These are phyloP conservation scores for Neofusicoccum laricinum DNA, from an alignment of 2,329 filamentous ascomycete species.

Conservation along the genomic window DNA sequence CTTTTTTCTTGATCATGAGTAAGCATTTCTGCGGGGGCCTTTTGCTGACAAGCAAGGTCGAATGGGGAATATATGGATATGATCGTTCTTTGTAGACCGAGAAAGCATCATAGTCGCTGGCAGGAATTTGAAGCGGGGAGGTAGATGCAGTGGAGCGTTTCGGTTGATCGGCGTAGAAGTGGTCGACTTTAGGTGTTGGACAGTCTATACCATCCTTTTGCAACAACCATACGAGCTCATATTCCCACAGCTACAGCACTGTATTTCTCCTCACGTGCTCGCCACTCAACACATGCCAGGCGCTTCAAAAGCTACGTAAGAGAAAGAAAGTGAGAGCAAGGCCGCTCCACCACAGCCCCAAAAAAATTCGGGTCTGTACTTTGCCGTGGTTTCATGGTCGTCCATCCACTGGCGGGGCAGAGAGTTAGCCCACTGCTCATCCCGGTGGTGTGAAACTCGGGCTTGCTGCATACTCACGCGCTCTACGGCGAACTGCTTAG, in stretches of 20 bases:
- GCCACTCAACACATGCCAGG: no score
- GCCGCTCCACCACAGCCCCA: no score
- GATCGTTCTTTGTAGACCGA: neutral
- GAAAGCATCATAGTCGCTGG: neutral
- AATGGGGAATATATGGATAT: neutral
- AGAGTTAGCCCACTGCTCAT: no score
- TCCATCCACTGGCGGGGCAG: slow-evolving; percentile 52
- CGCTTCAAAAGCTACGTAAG: no score
- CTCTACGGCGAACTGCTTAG: slow-evolving; percentile 4
- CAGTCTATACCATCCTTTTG: neutral
- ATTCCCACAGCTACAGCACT: no score
- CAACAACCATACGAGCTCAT: no score
- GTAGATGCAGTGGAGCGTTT: neutral
- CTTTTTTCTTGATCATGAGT: neutral
- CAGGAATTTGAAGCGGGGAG: neutral
- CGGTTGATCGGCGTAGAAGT: neutral
- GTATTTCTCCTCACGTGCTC: no score
- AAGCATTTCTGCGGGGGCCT: neutral
- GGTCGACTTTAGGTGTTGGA: neutral
- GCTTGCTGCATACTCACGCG: neutral
- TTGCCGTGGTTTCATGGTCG: slow-evolving; percentile 40
- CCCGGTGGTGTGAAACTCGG: no score
- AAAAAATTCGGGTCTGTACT: no score
- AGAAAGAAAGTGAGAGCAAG: no score
- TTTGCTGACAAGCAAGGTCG: neutral